Percentiles rank a stretch among this genome's conserved stretches.
Evolutionary conservation across 208 protist species (phyloP).

Genomic region (Lotmaria passim): DNA sequence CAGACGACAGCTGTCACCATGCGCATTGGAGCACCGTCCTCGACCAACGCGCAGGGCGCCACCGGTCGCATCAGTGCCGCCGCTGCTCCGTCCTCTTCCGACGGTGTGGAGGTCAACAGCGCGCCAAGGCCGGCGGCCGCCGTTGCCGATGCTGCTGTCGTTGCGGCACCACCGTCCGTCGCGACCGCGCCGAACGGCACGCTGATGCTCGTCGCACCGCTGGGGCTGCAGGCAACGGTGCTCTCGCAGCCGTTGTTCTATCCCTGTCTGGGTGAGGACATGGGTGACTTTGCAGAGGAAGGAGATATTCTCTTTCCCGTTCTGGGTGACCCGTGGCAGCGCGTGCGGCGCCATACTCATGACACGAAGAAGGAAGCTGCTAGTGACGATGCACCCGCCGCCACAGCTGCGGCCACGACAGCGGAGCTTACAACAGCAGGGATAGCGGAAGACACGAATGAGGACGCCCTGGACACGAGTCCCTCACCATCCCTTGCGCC

Average conservation of each 20-base stretch:
- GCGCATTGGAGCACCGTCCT: slow-evolving; percentile 1
- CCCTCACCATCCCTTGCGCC: not conserved
- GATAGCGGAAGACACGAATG: not conserved
- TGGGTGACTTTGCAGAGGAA: slow-evolving; percentile 54
- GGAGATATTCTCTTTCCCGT: slow-evolving; percentile 78
- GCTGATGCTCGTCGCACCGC: slow-evolving; percentile 51
- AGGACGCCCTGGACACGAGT: not conserved
- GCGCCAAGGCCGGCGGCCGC: not conserved
- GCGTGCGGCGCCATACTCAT: not conserved
- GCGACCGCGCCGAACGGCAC: slow-evolving; percentile 34
- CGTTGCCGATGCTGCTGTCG: not conserved
- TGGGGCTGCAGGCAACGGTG: slow-evolving; percentile 60
- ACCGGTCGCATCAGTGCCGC: slow-evolving; percentile 6
- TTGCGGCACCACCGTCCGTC: not conserved
- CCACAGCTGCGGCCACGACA: not conserved
- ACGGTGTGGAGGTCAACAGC: not conserved
- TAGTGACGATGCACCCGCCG: not conserved
- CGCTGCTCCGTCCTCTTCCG: not conserved
- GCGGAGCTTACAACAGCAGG: not conserved
- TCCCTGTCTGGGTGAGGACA: slow-evolving; percentile 31
- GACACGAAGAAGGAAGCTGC: too few species aligned
- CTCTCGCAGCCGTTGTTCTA: slow-evolving; percentile 55
- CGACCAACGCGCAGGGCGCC: not conserved
- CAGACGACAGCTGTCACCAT: not conserved
- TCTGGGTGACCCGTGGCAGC: slow-evolving; percentile 35